phyloP scores from a whole-genome alignment of 2,329 filamentous ascomycete species.

The Chlorencoelia australis region DNA sequence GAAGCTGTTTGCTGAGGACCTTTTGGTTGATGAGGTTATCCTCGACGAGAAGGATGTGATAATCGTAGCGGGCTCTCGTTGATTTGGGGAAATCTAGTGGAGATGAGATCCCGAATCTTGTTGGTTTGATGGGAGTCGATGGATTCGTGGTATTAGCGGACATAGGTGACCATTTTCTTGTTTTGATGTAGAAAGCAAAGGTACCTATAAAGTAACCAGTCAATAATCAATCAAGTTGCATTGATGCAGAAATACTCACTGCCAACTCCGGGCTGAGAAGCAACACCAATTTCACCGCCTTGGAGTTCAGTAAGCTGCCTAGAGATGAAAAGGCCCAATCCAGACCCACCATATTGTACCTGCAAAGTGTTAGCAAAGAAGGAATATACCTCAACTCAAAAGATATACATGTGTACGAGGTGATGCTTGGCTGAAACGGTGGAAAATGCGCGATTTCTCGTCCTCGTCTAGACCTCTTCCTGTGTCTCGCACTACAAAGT shows the following conservation, averaged over 20 bases:
- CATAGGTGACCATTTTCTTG: conserved; percentile 21
- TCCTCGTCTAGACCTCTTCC: conserved; percentile 62
- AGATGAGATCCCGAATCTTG: too few relatives aligned
- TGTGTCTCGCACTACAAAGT: conserved; percentile 67
- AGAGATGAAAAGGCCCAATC: conserved; percentile 70
- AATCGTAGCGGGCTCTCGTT: too few relatives aligned
- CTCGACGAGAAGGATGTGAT: conserved; percentile 43
- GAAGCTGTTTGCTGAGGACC: conserved; percentile 41
- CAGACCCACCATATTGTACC: conserved; percentile 72
- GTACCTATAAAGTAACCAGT: too few relatives aligned
- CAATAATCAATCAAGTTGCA: too few relatives aligned
- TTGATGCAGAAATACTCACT: too few relatives aligned
- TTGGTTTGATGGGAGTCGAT: too few relatives aligned
- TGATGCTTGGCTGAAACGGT: conserved; percentile 64
- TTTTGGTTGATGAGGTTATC: conserved; percentile 49
- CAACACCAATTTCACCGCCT: conserved; percentile 68
- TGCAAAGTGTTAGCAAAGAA: too few relatives aligned
- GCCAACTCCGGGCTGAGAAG: conserved; percentile 57
- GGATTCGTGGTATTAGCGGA: too few relatives aligned
- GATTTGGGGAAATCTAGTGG: too few relatives aligned
- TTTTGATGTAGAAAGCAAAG: conserved; percentile 65
- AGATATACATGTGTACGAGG: conserved; percentile 65
- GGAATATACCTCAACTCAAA: too few relatives aligned
- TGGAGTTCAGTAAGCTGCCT: conserved; percentile 71
- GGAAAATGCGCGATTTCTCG: conserved; percentile 66